Percentiles rank a stretch among this genome's conserved stretches.
These are phyloP conservation scores for Teratosphaeria zuluensis DNA, from an alignment of 2,329 filamentous ascomycete genomes.

Conservation along the genomic window DNA sequence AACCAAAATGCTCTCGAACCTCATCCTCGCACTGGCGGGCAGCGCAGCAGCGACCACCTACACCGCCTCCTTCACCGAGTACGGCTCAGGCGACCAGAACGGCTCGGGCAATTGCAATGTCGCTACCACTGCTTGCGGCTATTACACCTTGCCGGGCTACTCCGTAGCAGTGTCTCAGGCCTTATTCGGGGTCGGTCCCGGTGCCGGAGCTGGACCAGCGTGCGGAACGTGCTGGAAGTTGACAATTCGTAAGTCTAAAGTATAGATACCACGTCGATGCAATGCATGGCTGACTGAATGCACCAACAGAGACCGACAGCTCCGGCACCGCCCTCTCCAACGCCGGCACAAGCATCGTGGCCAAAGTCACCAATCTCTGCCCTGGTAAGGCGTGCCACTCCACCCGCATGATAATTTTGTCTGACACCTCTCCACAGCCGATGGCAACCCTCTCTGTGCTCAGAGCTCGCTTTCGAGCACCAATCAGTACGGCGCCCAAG, in stretches of 20 bases:
- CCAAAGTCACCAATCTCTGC: conserved; percentile 34
- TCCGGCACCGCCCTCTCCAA: conserved; percentile 19
- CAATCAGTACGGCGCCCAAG: conserved; percentile 31
- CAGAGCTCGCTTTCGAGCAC: conserved; percentile 22
- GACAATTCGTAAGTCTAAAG: conserved; percentile 7
- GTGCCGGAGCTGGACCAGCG: conserved; percentile 28
- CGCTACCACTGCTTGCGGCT: conserved; percentile 28
- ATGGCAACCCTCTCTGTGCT: conserved; percentile 30
- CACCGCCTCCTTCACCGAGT: conserved; percentile 27
- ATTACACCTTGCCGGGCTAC: conserved; percentile 25
- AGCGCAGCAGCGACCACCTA: conserved; percentile 1
- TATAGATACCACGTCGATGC: background rate
- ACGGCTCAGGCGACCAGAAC: conserved; percentile 25
- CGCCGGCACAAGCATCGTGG: conserved; percentile 27
- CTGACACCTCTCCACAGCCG: conserved; percentile 5
- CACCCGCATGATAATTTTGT: background rate
- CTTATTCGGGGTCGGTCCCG: conserved; percentile 28
- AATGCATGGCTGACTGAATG: background rate
- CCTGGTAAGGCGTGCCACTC: conserved; percentile 11
- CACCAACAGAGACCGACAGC: conserved; percentile 22
- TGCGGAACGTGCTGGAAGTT: conserved; percentile 32
- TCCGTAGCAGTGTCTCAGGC: conserved; percentile 30
- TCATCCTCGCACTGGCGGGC: background rate
- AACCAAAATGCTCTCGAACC: too few relatives aligned
- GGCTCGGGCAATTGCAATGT: conserved; percentile 28